Conservation (phyloP, 345 rosid species). For the Cardamine resedifolia region DNA sequence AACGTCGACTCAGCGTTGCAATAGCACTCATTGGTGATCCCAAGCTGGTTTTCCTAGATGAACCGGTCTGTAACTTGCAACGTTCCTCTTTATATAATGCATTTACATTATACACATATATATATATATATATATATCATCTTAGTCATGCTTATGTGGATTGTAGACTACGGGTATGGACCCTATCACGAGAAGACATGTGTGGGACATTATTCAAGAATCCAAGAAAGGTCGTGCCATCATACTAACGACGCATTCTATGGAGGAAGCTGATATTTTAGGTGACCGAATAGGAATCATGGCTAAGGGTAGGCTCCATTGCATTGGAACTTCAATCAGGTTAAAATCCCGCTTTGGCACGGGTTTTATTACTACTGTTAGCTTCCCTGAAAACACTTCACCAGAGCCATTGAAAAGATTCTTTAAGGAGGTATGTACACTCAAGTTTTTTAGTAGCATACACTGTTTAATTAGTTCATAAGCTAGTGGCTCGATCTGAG, state of each 20-base stretch:
- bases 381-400: constrained; percentile 54
- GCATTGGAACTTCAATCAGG: constrained; percentile 88
- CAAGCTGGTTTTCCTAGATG: constrained; percentile 81
- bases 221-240: constrained; percentile 87
- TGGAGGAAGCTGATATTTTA: constrained; percentile 95
- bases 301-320: constrained; percentile 92
- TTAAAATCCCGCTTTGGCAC: constrained; percentile 88
- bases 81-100: not conserved
- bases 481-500: not conserved
- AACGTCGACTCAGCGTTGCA: constrained; percentile 90
- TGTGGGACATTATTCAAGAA: constrained; percentile 85
- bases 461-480: not conserved
- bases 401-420: constrained; percentile 58
- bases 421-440: constrained; percentile 59
- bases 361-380: constrained; percentile 75
- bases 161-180: constrained; percentile 90
- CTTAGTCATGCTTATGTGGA: not conserved
- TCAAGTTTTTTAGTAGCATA: not conserved
- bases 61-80: constrained; percentile 54
- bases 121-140: not conserved
- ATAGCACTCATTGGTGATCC: constrained; percentile 86
- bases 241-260: constrained; percentile 86
- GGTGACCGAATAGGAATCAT: constrained; percentile 91
- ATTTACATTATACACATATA: not conserved
- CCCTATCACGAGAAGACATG: constrained; percentile 93